Base-by-base conservation (phyloP, 352 stramenopile genomes). In the Pythium guiyangense region DNA sequence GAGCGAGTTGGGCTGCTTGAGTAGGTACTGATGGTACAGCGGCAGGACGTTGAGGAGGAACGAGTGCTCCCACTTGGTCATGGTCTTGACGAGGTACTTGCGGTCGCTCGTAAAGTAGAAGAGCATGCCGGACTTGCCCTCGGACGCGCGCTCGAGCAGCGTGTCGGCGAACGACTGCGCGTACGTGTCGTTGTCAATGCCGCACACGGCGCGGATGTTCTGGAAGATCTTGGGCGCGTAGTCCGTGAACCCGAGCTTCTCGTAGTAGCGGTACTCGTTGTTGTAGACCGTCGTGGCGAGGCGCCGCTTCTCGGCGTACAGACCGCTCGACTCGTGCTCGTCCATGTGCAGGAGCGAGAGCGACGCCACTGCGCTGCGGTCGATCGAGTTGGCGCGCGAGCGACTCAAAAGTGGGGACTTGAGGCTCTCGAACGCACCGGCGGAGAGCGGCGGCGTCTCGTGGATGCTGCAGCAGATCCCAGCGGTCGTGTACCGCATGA, bases 91-190 rank as follows among this genome's bases (percentile, higher is more conserved):
- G 6, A 95, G 64, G 54, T 92, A 95, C 69, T 80, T 80, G 45
- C 82, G 75, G 58, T 93, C 82, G 53, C 78, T 92, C 6, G 85
- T 90, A 52, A 93, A 95, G 73, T 95, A 95, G 47, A 95, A 95
- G 4, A 95, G 62, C 79, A 92, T 93, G 11, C 85, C 85, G 0
- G 81, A 92, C 61, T 95, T 95, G 57, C 85, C 85, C 56, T 93
- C 83, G 0, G 85, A 91, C 44, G 82, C 85, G 37, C 79, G 82
- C 49, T 94, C 85, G 29, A 90, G 63, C 12, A 94, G 67, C n/a
- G 82, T 94, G 20, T 86, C 85, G 3, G 82, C 79, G 59, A 95
- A 95, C 50, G 80, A 92, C 50, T 92, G 76, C 60, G 91, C 83
- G 61, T 92, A 93, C 70, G 77, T 75, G 52, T 73, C 69, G 31